Base-by-base conservation (phyloP, 2,329 filamentous ascomycete species). In the Trichoderma polysporum region DNA sequence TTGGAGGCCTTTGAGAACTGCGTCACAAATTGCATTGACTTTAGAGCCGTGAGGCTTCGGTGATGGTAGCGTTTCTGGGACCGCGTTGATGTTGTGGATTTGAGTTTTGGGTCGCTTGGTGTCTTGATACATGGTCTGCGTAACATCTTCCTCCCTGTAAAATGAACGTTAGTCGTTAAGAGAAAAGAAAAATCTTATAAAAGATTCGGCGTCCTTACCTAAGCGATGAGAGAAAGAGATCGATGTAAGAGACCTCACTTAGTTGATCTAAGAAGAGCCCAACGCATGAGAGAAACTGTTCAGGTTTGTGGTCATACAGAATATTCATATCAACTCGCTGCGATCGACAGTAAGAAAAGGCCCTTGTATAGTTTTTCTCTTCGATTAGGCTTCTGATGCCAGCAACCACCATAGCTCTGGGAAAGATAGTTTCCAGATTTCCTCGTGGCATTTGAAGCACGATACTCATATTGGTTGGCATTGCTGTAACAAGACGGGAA, bases 291-390 rank as follows among this genome's bases (percentile, higher is more conserved):
- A 97, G 84, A 75, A 99, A 97, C 71, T 96, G 91, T 41, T 89
- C 84, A 0, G 94, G 93, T n/a, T 89, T 88, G 78, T 98, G 92
- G 74, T 99, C 95, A 74, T 97, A 94, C 2, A 99, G 82, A 69
- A 99, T 94, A 74, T 99, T 99, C 91, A 98, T 94, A 74, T 99
- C 95, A 0, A 99, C 95, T 71, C 96, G 88, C 76, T 99, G 96
- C 25, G 90, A 94, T 59, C 95, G 89, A 76, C 95, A 98, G 69
- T 93, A 90, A 25, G 91, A 82, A 76, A 97, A 99, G 0, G 95
- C 95, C 60, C 87, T 88, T 57, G 86, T 87, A 74, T 97, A 99
- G 73, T 95, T 88, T 76, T 91, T 91, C 35, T 86, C 83, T 63
- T 93, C 90, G 60, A 99, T 92, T 60, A 91, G 88, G 58, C 87